A percentile compares a stretch with the other conserved stretches of the same genome.
Evolutionary conservation across 139 green algal species (phyloP).

Genomic region (Ettlia oleoabundans): DNA sequence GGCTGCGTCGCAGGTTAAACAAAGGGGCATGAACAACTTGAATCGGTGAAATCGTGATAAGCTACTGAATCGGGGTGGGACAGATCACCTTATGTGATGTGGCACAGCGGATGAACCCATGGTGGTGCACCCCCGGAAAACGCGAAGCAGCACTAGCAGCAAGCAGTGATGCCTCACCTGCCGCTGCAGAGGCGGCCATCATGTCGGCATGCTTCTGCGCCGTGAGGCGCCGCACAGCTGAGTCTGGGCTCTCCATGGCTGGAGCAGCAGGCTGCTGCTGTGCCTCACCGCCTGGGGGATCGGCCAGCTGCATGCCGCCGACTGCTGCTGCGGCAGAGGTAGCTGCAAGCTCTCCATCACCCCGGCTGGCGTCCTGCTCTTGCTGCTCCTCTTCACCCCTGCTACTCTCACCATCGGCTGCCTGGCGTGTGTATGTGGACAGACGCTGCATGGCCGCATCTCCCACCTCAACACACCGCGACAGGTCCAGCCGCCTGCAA

Average conservation of each 20-base stretch:
- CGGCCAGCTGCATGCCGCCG: background rate
- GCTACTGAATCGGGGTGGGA: too few relatives aligned
- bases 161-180: too few relatives aligned
- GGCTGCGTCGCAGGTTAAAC: too few relatives aligned
- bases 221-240: slow-evolving; percentile 14
- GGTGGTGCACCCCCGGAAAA: too few relatives aligned
- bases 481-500: slow-evolving; percentile 19
- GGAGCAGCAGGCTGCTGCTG: background rate
- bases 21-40: too few relatives aligned
- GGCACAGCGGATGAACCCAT: too few relatives aligned
- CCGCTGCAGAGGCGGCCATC: background rate
- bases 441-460: background rate
- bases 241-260: slow-evolving; percentile 1
- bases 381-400: background rate
- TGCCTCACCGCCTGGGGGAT: background rate
- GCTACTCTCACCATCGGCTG: background rate
- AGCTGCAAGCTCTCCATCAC: background rate
- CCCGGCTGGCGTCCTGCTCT: background rate
- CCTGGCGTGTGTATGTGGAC: slow-evolving; percentile 6
- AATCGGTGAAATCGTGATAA: too few relatives aligned
- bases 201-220: background rate
- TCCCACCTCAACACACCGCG: slow-evolving; percentile 1
- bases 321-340: background rate
- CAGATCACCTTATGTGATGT: too few relatives aligned
- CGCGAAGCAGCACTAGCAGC: too few relatives aligned